Evolutionary conservation across 2,329 filamentous ascomycete genomes (phyloP), one percentile per base, ranked within the genome.

Genomic region (Reticulascus tulasneorum): DNA sequence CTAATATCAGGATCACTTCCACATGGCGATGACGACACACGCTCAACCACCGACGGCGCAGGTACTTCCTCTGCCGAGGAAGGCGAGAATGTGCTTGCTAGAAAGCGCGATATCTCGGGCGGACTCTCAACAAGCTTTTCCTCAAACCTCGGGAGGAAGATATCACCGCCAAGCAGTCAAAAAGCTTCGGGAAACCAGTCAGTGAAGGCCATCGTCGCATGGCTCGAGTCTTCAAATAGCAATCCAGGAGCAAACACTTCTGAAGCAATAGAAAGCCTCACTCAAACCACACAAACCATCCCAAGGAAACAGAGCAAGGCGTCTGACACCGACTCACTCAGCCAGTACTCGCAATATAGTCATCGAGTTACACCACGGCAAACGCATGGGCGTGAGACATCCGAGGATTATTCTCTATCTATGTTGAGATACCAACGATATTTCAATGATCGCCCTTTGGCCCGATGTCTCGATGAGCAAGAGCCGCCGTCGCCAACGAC

Each of bases 161-260:
- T n/a, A n/a, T n/a, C n/a, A n/a, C n/a, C n/a, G n/a, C n/a, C n/a
- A n/a, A n/a, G 37, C n/a, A 17, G 26, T 29, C 40, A 37, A 12
- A 28, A 42, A 17, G 9, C 13, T 16, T 42, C 37, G 8, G 25
- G 23, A 1, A 29, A 32, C 19, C 40, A 37, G 17, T 42, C 40
- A 3, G 40, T 42, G 15, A 42, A 42, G 19, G 40, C 40, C n/a
- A 42, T 42, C 24, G 40, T 42, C 23, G 40, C 40, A 7, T 35
- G 30, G 11, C 27, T 42, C 8, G 40, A 42, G 38, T 29, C 31
- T 21, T 23, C 9, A 7, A 28, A 23, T 12, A 16, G 25, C 11
- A 29, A 18, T 2, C 35, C 22, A 3, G 35, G 38, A 12, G n/a
- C n/a, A n/a, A n/a, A n/a, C n/a, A n/a, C n/a, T n/a, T n/a, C n/a